Evolutionary conservation across 805 yeast genomes (phyloP).

Genomic region (Jamesozyma gamospora): DNA sequence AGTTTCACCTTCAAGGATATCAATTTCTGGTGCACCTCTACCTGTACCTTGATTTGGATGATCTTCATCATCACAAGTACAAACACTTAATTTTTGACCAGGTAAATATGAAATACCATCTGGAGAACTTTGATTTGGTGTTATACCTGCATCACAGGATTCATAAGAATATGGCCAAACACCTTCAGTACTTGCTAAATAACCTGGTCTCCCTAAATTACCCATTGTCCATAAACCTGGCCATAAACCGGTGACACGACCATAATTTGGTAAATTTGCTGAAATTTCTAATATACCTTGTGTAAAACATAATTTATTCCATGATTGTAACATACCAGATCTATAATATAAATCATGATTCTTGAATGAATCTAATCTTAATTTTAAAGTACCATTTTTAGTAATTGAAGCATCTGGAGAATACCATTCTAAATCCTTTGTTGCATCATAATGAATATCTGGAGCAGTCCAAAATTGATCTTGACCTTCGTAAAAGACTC

Average conservation of each 20-base stretch:
- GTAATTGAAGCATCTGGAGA: constrained; percentile 85
- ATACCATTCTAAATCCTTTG: constrained; percentile 89
- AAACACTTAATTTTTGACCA: constrained; percentile 67
- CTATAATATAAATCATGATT: constrained; percentile 75
- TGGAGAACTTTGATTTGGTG: constrained; percentile 82
- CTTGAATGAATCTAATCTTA: constrained; percentile 71
- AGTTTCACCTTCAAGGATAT: constrained; percentile 77
- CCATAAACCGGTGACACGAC: constrained; percentile 78
- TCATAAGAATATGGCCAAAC: constrained; percentile 92
- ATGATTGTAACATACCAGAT: constrained; percentile 84
- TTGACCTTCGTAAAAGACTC: constrained; percentile 83
- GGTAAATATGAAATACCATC: constrained; percentile 84
- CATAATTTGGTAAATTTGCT: constrained; percentile 70
- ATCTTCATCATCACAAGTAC: constrained; percentile 74
- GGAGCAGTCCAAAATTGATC: constrained; percentile 88
- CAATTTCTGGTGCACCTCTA: constrained; percentile 94
- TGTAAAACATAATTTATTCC: constrained; percentile 87
- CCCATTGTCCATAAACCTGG: constrained; percentile 97
- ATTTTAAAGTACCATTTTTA: constrained; percentile 53
- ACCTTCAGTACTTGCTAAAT: constrained; percentile 77
- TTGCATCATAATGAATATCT: constrained; percentile 76
- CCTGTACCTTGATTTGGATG: constrained; percentile 86
- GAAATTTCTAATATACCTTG: constrained; percentile 74
- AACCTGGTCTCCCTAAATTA: constrained; percentile 87
- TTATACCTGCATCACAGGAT: constrained; percentile 86